Conservation (phyloP, 352 stramenopile species). For the Elongisporangium prolatum region DNA sequence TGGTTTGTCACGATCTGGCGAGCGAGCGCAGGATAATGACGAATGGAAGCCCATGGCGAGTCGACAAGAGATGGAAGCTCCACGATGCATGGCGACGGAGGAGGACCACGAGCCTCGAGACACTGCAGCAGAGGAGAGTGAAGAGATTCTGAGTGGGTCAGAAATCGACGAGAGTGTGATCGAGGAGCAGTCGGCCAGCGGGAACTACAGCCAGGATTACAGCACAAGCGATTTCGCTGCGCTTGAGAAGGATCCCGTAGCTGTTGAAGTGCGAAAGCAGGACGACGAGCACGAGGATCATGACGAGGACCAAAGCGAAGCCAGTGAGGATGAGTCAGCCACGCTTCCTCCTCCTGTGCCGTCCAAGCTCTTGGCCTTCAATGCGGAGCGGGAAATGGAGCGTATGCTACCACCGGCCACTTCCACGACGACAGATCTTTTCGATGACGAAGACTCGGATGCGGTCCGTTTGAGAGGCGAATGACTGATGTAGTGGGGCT, state of each 20-base stretch:
- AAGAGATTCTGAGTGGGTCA: constrained; percentile 51
- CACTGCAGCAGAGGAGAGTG: constrained; percentile 27
- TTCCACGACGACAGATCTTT: not conserved
- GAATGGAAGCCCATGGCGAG: not conserved
- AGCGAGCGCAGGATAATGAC: not conserved
- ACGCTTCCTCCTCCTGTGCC: constrained; percentile 22
- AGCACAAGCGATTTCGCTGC: constrained; percentile 11
- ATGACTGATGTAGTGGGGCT: not conserved
- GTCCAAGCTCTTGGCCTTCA: not conserved
- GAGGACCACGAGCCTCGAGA: constrained; percentile 8
- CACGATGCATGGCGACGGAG: not conserved
- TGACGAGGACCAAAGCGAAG: not conserved
- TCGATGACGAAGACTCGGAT: constrained; percentile 56
- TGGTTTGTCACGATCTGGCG: not conserved
- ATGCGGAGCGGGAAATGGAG: constrained; percentile 12
- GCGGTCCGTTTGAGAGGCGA: constrained; percentile 16
- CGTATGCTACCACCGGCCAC: constrained; percentile 16
- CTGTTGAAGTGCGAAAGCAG: constrained; percentile 19
- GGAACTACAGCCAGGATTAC: constrained; percentile 8
- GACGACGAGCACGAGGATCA: constrained; percentile 7
- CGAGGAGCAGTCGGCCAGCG: constrained; percentile 5
- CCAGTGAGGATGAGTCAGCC: constrained; percentile 8
- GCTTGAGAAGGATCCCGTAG: constrained; percentile 3
- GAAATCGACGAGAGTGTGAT: constrained; percentile 55
- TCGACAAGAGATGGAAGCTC: no score